Evolutionary conservation across 1,139 yeast genomes (phyloP).

Genomic region (Hyphopichia khmerensis): DNA sequence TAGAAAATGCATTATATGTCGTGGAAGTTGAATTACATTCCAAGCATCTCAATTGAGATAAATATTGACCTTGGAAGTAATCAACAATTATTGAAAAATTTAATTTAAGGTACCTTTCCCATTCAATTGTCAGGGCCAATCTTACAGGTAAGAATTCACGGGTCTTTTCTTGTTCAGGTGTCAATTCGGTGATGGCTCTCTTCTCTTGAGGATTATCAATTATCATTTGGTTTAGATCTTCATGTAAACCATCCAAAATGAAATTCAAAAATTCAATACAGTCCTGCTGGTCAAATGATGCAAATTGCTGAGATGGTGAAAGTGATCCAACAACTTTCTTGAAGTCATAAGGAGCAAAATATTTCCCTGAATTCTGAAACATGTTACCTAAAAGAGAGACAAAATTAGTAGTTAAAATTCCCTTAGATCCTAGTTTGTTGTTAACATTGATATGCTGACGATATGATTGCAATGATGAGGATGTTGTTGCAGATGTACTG

Average conservation of each 20-base stretch:
- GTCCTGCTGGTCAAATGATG: constrained; percentile 86
- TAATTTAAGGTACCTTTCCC: constrained; percentile 87
- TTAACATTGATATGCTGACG: constrained; percentile 70
- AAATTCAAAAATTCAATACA: constrained; percentile 89
- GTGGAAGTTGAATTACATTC: constrained; percentile 81
- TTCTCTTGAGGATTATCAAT: constrained; percentile 34
- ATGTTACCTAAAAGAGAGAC: constrained; percentile 63
- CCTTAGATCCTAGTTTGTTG: constrained; percentile 81
- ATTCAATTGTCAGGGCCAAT: constrained; percentile 86
- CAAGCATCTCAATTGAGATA: constrained; percentile 74
- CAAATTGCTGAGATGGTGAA: constrained; percentile 61
- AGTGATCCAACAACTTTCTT: constrained; percentile 66
- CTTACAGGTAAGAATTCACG: constrained; percentile 78
- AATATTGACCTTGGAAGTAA: constrained; percentile 86
- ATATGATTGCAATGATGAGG: constrained; percentile 43
- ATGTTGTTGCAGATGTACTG: constrained; percentile 17
- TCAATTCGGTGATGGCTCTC: constrained; percentile 46
- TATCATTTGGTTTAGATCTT: constrained; percentile 72
- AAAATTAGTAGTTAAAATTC: constrained; percentile 73
- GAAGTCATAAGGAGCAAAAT: constrained; percentile 56
- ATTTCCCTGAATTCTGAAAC: constrained; percentile 48
- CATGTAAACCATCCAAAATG: constrained; percentile 81
- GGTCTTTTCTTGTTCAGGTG: constrained; percentile 70
- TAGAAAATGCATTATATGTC: constrained; percentile 80
- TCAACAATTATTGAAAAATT: constrained; percentile 86